Conservation (phyloP, 73 alveolate genomes). For the Tetrahymena borealis region DNA sequence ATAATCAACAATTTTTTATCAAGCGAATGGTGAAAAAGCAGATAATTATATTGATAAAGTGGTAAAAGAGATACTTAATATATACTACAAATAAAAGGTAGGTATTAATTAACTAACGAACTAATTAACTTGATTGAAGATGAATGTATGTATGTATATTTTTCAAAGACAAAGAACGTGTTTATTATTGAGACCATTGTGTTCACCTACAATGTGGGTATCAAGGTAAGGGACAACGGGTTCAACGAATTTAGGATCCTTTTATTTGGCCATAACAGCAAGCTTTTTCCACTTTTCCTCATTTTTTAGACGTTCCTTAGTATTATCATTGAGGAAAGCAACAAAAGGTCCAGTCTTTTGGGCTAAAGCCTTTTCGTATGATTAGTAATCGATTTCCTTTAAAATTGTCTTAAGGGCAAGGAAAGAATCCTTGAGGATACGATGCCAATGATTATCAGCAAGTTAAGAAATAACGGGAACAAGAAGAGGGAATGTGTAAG, state of each 20-base stretch:
- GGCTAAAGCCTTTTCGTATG: slow-evolving; percentile 76
- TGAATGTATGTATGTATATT: no score
- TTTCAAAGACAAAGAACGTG: not conserved
- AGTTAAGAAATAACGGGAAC: slow-evolving; percentile 74
- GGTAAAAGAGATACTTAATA: not conserved
- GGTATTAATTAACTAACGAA: not conserved
- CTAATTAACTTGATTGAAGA: no score
- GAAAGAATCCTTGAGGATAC: slow-evolving; percentile 68
- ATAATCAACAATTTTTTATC: not conserved
- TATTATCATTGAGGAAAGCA: slow-evolving; percentile 23
- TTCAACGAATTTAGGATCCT: slow-evolving; percentile 47
- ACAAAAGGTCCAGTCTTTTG: not conserved
- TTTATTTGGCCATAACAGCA: slow-evolving; percentile 4
- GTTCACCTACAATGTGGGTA: slow-evolving; percentile 52
- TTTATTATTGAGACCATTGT: slow-evolving; percentile 39
- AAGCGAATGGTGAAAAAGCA: not conserved
- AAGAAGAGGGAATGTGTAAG: slow-evolving; percentile 72
- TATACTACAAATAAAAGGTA: not conserved
- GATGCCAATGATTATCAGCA: slow-evolving; percentile 88
- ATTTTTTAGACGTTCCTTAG: slow-evolving; percentile 58
- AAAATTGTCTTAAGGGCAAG: slow-evolving; percentile 71
- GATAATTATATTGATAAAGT: not conserved
- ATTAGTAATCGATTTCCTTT: slow-evolving; percentile 75
- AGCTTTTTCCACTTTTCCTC: slow-evolving; percentile 73
- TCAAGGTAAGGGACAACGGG: slow-evolving; percentile 51